A percentile compares a stretch with the other conserved stretches of the same genome.
These are phyloP conservation scores for Polyporus tsugae DNA, from an alignment of 1,284 basidiomycete species.

Conservation along the genomic window DNA sequence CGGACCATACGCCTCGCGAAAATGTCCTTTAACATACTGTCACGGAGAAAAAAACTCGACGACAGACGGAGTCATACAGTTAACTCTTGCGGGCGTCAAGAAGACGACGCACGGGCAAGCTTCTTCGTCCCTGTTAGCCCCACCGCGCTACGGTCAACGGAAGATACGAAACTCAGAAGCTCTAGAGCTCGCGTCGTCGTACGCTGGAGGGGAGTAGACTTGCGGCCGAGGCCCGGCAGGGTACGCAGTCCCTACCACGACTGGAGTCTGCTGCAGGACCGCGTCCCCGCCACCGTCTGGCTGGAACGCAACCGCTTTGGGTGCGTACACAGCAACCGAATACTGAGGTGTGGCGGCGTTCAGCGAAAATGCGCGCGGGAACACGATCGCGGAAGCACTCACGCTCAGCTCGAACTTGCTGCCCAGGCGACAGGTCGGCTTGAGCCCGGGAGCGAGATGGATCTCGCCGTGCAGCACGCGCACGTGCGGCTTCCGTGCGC, in stretches of 20 bases:
- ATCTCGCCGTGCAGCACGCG: slow-evolving; percentile 38
- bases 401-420: slow-evolving; percentile 35
- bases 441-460: slow-evolving; percentile 33
- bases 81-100: neutral
- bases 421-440: slow-evolving; percentile 34
- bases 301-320: slow-evolving; percentile 32
- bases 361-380: neutral
- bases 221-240: slow-evolving; percentile 31
- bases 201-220: slow-evolving; percentile 31
- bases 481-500: slow-evolving; percentile 15
- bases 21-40: neutral
- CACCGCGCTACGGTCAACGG: slow-evolving; percentile 24
- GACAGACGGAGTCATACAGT: neutral
- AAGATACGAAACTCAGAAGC: slow-evolving; percentile 29
- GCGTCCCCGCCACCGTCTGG: slow-evolving; percentile 22
- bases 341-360: slow-evolving; percentile 20
- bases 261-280: slow-evolving; percentile 25
- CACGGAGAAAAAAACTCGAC: neutral
- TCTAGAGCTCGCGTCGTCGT: slow-evolving; percentile 32
- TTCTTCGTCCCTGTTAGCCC: neutral
- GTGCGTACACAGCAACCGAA: slow-evolving; percentile 26
- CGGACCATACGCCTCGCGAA: neutral
- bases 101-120: neutral
- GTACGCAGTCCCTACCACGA: slow-evolving; percentile 31
- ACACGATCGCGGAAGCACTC: slow-evolving; percentile 13